These are phyloP conservation scores for Tulasnella sp. DNA, from an alignment of 768 basidiomycete species.

Conservation along the genomic window DNA sequence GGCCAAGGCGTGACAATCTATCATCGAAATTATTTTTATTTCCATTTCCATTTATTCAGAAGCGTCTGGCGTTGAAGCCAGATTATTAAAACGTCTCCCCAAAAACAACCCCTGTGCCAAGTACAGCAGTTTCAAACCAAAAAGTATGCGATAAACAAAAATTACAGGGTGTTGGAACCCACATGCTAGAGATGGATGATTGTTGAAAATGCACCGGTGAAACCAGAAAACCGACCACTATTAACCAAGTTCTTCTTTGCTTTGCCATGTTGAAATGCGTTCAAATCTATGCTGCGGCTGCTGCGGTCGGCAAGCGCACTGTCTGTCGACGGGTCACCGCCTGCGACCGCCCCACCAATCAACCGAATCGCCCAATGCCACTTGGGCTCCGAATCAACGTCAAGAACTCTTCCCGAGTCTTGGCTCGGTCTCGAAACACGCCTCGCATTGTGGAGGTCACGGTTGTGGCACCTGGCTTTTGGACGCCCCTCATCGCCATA, in stretches of 20 bases:
- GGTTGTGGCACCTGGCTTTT: slow-evolving; percentile 94
- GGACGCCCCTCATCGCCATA: slow-evolving; percentile 99
- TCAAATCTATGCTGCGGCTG: neutral
- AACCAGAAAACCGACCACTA: neutral
- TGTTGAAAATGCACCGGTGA: neutral
- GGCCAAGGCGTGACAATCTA: neutral
- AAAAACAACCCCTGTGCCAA: neutral
- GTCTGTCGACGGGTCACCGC: neutral
- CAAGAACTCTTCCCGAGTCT: slow-evolving; percentile 95
- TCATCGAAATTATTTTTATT: neutral
- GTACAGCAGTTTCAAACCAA: neutral
- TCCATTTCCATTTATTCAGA: neutral
- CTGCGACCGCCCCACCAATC: neutral
- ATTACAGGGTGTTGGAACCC: slow-evolving; percentile 12
- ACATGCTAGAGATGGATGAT: neutral
- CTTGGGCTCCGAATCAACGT: slow-evolving; percentile 55
- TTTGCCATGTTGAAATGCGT: neutral
- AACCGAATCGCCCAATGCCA: slow-evolving; percentile 13
- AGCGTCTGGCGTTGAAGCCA: neutral
- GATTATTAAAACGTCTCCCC: neutral
- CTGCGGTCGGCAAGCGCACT: neutral
- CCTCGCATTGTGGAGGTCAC: slow-evolving; percentile 98
- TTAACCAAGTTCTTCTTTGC: neutral
- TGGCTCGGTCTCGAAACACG: slow-evolving; percentile 97
- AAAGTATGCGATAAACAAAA: neutral